A percentile compares a stretch with the other conserved stretches of the same genome.
Conservation (phyloP, 768 basidiomycete genomes). For the Hydnum rufescens region DNA sequence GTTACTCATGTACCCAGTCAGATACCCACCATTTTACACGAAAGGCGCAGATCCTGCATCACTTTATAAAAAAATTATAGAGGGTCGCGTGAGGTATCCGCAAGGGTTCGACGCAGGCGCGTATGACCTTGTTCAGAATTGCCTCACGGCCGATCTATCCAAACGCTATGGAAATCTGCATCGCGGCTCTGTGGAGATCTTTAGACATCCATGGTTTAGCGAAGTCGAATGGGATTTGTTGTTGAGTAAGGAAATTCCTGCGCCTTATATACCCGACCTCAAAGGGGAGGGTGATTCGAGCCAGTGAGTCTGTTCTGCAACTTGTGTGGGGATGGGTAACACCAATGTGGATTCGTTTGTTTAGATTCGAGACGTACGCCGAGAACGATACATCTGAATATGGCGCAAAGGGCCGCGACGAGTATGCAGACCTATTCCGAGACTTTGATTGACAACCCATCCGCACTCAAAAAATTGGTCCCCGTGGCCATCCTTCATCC, state of each 20-base stretch:
- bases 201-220: constrained; percentile 80
- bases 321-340: not conserved
- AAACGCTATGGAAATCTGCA: constrained; percentile 78
- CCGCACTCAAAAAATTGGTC: too few species aligned
- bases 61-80: constrained; percentile 80
- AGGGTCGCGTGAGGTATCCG: constrained; percentile 67
- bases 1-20: not conserved
- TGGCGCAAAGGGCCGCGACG: constrained; percentile 20
- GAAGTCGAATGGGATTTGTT: constrained; percentile 86
- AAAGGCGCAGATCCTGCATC: constrained; percentile 24
- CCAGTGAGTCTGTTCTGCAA: constrained; percentile 20
- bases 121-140: constrained; percentile 71
- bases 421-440: constrained; percentile 12
- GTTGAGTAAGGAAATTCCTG: constrained; percentile 67
- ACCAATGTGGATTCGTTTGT: not conserved
- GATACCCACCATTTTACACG: constrained; percentile 81
- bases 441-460: constrained; percentile 10
- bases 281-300: constrained; percentile 87
- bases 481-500: too few species aligned
- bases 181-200: constrained; percentile 80
- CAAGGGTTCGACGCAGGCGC: constrained; percentile 51
- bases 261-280: constrained; percentile 88
- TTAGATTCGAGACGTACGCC: constrained; percentile 23
- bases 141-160: constrained; percentile 77
- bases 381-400: constrained; percentile 24